These are phyloP conservation scores for Silene conica DNA, from an alignment of 148 eudicot genomes.

Conservation along the genomic window DNA sequence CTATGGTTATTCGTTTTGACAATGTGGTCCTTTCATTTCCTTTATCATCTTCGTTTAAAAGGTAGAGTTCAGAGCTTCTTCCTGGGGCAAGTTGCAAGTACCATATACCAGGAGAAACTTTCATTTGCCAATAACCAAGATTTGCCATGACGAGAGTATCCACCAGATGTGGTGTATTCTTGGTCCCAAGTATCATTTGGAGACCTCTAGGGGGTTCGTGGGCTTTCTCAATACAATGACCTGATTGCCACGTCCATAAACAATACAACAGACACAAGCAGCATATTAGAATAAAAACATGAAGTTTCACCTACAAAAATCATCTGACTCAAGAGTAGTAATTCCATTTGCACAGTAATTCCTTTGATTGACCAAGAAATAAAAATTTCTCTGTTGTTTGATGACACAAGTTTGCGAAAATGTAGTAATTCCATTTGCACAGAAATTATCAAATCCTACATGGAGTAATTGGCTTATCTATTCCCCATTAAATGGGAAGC, in stretches of 20 bases:
- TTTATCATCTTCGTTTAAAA: constrained; percentile 62
- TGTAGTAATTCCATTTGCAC: too few species aligned
- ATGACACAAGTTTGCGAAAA: too few species aligned
- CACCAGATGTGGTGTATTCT: constrained; percentile 77
- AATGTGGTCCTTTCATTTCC: constrained; percentile 42
- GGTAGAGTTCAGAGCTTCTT: constrained; percentile 88
- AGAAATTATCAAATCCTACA: too few species aligned
- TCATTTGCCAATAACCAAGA: constrained; percentile 99
- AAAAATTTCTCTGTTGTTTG: too few species aligned
- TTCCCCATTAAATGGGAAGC: too few species aligned
- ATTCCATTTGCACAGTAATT: too few species aligned
- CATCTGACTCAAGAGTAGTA: neutral
- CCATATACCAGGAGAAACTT: constrained; percentile 97
- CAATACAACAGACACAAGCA: constrained; percentile 9
- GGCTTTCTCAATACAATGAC: constrained; percentile 93
- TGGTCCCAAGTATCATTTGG: constrained; percentile 91
- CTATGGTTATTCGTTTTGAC: constrained; percentile 65
- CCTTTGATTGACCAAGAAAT: neutral
- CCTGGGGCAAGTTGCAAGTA: constrained; percentile 94
- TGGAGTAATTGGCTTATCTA: too few species aligned
- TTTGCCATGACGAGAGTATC: constrained; percentile 98
- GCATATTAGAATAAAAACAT: constrained; percentile 1
- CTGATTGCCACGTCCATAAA: constrained; percentile 34
- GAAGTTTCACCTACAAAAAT: neutral
- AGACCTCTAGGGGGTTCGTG: constrained; percentile 94